Base-by-base conservation (phyloP, 1,139 yeast species). In the Diutina sp. region DNA sequence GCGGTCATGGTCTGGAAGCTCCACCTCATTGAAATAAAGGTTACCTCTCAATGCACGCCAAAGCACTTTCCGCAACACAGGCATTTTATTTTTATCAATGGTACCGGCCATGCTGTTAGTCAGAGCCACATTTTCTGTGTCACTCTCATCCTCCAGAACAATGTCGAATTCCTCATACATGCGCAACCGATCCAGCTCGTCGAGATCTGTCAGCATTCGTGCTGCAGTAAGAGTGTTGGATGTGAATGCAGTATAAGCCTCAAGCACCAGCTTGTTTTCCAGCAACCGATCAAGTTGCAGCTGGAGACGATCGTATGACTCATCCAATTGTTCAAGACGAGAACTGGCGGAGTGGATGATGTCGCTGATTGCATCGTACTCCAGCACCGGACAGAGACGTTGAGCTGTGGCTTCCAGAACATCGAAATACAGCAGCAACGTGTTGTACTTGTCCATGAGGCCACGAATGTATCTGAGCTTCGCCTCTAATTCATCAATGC, bases 31-130 rank as follows among this genome's bases (percentile, higher is more conserved):
- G 60, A 80, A 74, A 62, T 69, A 78, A 57, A 80, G 69, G 63
- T 81, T 80, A 56, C 85, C 85, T 62, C 84, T 64, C 60, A 77
- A 65, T 45, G 82, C 70, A 65, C 85, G 72, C 84, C 84, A 80
- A 55, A 81, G 68, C 50, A 81, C 79, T 56, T 76, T 77, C 58
- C 83, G 69, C 58, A 81, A 69, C 64, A 76, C 64, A 59, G 83
- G 69, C 58, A 73, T 63, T 71, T 77, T 66, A 64, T 73, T 67
- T 65, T 79, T 61, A 57, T 74, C 72, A 45, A 80, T 74, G 6
- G 81, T 73, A 41, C 84, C 85, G 0, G 81, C 72, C 44, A 80
- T 25, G n/a, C 32, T 18, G 29, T 38, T 51, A 3, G 54, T 25
- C 54, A 41, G 46, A n/a, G 46, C 46, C 12, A 41, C 29, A 21